Evolutionary conservation across 2,329 filamentous ascomycete genomes (phyloP), one percentile per base, ranked within the genome.

Genomic region (Botrytis elliptica): DNA sequence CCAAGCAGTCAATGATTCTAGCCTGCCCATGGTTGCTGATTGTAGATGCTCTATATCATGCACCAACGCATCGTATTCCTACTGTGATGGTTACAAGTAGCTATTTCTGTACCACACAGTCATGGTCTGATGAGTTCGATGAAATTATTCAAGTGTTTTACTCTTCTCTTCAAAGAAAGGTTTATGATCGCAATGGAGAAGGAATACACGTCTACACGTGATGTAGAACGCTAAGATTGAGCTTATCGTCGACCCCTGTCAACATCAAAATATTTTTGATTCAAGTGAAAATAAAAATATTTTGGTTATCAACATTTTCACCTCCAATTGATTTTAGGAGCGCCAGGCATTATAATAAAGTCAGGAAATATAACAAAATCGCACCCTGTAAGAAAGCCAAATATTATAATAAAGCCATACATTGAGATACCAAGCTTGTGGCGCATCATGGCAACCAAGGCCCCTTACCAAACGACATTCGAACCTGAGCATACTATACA

Each of bases 401-500:
- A 57, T 57, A 57, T 18, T 57, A 29, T 57, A 57, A 57, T 33
- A 57, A 57, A 57, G n/a, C n/a, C 52, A 57, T n/a, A 29, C 16
- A 44, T 20, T 8, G 40, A 38, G 68, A 16, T 33, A 69, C 38
- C 12, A 33, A 66, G 22, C 42, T 64, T 16, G 7, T 40, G 38
- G 33, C 71, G 52, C 68, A 83, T 75, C 73, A 90, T 92, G 90
- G 88, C 90, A 72, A 88, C 84, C 75, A 90, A 89, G 82, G 84
- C 89, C 74, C 85, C 88, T 29, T 85, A 89, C 78, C 97, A 94
- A 86, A 98, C 94, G 74, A 97, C 95, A 5, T 99, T 98, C 82
- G 93, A 97, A 80, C 89, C 92, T 74, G 88, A 88, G 77, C 90
- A 92, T 80, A 93, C 94, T 66, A 92, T 99, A 73, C 93, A 94